phyloP scores from a whole-genome alignment of 2,329 filamentous ascomycete genomes.

The Hymenoscyphus linearis region DNA sequence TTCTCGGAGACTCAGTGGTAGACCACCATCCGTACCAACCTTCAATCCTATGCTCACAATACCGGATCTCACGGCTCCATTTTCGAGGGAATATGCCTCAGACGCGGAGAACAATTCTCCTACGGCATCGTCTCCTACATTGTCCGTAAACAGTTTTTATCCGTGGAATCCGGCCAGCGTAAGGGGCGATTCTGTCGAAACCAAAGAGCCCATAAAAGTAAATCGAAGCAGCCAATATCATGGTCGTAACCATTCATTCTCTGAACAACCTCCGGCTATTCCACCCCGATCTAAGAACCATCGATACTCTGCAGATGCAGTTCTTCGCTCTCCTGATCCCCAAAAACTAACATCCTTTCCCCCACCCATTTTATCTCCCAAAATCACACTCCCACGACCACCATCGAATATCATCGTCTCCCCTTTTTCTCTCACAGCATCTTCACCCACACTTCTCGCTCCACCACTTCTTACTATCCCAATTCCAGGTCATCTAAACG shows the following conservation, averaged over 20 bases:
- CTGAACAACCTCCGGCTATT: neutral
- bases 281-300: neutral
- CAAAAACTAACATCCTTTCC: constrained; percentile 10
- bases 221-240: constrained; percentile 8
- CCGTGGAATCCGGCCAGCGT: constrained; percentile 10
- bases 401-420: constrained; percentile 13
- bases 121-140: neutral
- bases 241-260: constrained; percentile 12
- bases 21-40: constrained; percentile 20
- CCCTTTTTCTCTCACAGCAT: constrained; percentile 5
- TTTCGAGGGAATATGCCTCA: neutral
- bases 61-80: neutral
- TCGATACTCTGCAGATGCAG: neutral
- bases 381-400: neutral
- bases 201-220: constrained; percentile 5
- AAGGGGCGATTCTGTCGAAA: constrained; percentile 22
- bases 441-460: constrained; percentile 7
- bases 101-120: neutral
- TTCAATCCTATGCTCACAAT: constrained; percentile 22
- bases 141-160: constrained; percentile 20
- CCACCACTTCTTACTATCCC: constrained; percentile 21
- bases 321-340: neutral
- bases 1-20: constrained; percentile 5
- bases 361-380: constrained; percentile 3
- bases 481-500: constrained; percentile 17